Evolutionary conservation across 768 basidiomycete species (phyloP), one percentile per base, ranked within the genome.

Genomic region (Tephrocybe sp.): DNA sequence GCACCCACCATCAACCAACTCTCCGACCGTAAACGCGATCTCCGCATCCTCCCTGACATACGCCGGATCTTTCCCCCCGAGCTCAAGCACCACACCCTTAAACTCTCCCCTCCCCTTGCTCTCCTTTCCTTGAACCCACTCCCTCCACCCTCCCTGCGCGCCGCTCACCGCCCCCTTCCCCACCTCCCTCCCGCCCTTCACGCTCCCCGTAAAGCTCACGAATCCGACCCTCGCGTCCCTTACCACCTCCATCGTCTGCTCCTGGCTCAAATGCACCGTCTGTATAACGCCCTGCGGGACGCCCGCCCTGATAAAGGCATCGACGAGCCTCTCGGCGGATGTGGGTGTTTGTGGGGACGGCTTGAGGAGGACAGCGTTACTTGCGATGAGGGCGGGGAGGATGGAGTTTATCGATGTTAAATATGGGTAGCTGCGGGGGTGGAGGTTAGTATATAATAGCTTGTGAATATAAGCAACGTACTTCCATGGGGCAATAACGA

Each of bases 21-120:
- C 87, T 19, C 82, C 78, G 11, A 83, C 86, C 0, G 93, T 87
- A 60, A 88, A 98, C 9, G 82, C 79, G 1, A 97, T 61, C 67
- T 97, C 83, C 0, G 89, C 92, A 65, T 98, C 96, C 2, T 80
- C 69, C 19, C 93, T 75, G 5, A 99, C 94, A 61, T 98, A 99
- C 2, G 96, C 97, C 2, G 97, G 93, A 62, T 99, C 97, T 67
- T 99, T 98, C 1, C 97, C 97, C 1, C 97, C 97, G 13, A 99
- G 82, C 89, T 97, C 94, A 26, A 97, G 74, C 0, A 79, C 90
- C 15, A 93, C 89, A 4, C 90, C 89, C 55, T 91, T 96, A 73
- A 98, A 95, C 0, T 84, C n/a, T n/a, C n/a, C n/a, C n/a, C n/a
- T n/a, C n/a, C n/a, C n/a, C n/a, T n/a, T n/a, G n/a, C n/a, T n/a